Conservation (phyloP, 75 land plant genomes). For the Picea glauca region DNA sequence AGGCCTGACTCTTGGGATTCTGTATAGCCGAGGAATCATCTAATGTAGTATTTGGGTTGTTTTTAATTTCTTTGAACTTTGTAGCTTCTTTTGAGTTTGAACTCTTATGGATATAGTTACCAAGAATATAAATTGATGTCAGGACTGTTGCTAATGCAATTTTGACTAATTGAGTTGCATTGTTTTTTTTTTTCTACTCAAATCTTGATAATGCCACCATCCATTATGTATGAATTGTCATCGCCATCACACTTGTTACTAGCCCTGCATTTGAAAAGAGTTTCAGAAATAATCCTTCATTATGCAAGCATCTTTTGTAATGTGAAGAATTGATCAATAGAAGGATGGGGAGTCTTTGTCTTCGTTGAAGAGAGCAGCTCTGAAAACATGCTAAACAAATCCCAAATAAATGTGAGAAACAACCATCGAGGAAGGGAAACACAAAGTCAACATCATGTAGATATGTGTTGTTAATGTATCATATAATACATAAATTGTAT, state of each 20-base stretch:
- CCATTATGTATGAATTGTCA: neutral
- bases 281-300: constrained; percentile 30
- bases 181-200: constrained; percentile 20
- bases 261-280: constrained; percentile 17
- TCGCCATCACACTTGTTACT: neutral
- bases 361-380: constrained; percentile 63
- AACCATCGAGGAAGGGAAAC: neutral
- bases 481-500: neutral
- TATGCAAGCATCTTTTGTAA: constrained; percentile 55
- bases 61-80: neutral
- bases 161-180: too few relatives aligned
- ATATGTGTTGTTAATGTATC: neutral
- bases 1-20: too few relatives aligned
- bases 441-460: constrained; percentile 13
- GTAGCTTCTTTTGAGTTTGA: neutral
- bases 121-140: too few relatives aligned
- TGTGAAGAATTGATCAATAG: constrained; percentile 65
- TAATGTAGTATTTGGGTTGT: too few relatives aligned
- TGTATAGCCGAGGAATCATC: too few relatives aligned
- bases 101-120: neutral
- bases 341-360: constrained; percentile 43
- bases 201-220: too few relatives aligned
- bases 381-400: constrained; percentile 57
- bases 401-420: constrained; percentile 1
- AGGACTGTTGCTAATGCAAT: too few relatives aligned